Evolutionary conservation across 2,329 filamentous ascomycete species (phyloP), one percentile per base, ranked within the genome.

Genomic region (Penicillium frequentans): DNA sequence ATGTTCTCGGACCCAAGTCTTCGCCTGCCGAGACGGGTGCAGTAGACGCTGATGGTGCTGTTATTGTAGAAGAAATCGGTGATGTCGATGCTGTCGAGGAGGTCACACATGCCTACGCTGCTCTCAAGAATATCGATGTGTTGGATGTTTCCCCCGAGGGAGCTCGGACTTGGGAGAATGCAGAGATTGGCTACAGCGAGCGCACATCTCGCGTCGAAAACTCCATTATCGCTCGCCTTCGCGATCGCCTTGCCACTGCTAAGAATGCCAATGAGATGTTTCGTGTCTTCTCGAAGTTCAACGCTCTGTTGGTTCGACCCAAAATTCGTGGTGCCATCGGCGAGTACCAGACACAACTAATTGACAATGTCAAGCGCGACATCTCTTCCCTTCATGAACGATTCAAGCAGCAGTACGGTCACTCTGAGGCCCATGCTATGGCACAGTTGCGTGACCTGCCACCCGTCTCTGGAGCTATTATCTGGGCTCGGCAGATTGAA

Each of bases 251-350:
- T 55, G 95, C 93, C 14, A 96, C 92, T 7, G 93, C 95, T 13
- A 97, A 96, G 81, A 96, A 92, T 60, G 95, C 95, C 42, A 98
- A 96, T 71, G 96, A 99, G 77, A 99, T 99, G 95, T 99, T 99
- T 75, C 90, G 96, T 54, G 95, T 99, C 60, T 99, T 99, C 74
- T 98, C 95, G 52, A 98, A 98, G 73, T 99, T 99, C 84, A 99
- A 99, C 72, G 95, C 95, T 2, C 87, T 99, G 29, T 96, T 99
- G 67, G 93, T 99, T 55, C 87, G 95, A 58, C 95, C 95, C n/a
- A 99, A 99, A 82, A 98, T 99, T 77, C 89, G 95, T 64, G 93
- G 96, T 64, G 96, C 95, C 54, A 99, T 99, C 69, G 90, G 92
- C 44, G 93, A 99, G 77, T 99, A 99, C 73, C 95, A 99, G 75